A percentile compares a stretch with the other conserved stretches of the same genome.
Conservation (phyloP, 257 asterid genomes). For the Solanum ossicruentum region DNA sequence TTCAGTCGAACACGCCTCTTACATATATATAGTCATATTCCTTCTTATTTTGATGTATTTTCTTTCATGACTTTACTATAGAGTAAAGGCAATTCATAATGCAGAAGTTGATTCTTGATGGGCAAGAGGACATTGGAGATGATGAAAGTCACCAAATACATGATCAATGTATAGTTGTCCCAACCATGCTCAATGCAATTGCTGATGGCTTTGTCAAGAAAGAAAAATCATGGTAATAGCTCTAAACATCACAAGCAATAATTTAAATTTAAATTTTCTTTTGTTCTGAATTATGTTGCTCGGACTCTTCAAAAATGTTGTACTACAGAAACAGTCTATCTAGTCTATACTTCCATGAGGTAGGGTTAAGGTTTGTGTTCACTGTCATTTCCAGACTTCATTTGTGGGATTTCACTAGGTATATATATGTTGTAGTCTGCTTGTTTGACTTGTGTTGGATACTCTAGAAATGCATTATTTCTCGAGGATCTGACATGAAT, state of each 20-base stretch:
- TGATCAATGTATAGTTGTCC: conserved; percentile 22
- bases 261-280: not conserved
- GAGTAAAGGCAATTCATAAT: conserved; percentile 1
- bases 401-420: not conserved
- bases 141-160: conserved; percentile 11
- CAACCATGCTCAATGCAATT: conserved; percentile 11
- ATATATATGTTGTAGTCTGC: not conserved
- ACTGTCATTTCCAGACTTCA: not conserved
- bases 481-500: not conserved
- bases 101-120: conserved; percentile 21
- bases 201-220: conserved; percentile 52
- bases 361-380: not conserved
- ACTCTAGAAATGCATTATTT: not conserved
- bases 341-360: not conserved
- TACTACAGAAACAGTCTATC: not conserved
- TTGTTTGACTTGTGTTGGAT: not conserved
- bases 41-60: not conserved
- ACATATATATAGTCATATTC: not conserved
- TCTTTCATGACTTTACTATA: not conserved
- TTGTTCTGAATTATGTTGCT: not conserved
- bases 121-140: conserved; percentile 4
- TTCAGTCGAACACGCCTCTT: not conserved
- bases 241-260: not conserved
- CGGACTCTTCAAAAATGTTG: not conserved
- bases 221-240: conserved; percentile 59